Evolutionary conservation across 495 filamentous ascomycete genomes (phyloP), one percentile per base, ranked within the genome.

Genomic region (Hypoxylon cercidicola): DNA sequence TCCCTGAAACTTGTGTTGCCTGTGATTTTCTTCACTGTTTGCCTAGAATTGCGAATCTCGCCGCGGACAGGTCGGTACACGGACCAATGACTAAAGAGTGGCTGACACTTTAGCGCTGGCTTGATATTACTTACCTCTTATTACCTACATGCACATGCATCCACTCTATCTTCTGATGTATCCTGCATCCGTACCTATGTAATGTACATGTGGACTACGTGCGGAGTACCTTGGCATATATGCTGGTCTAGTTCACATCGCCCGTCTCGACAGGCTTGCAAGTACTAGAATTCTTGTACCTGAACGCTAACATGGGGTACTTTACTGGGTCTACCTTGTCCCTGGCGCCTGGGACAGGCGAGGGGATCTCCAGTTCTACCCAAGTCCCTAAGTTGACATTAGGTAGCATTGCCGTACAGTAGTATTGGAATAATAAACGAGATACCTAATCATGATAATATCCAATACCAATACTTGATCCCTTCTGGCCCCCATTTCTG

Each of bases 341-440:
- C 46, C 47, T 50, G 49, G 53, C 4, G 30, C 9, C 30, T 32
- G 3, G 30, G 30, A 10, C 7, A 19, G 40, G 40, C n/a, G 23
- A 16, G 60, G 40, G 65, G 60, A 64, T 64, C 65, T 68, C 55
- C 55, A 68, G 51, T 50, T 35, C 46, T 55, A 51, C 49, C 34
- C 35, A 68, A 56, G 30, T 32, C 34, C 15, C 37, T 15, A 40
- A 43, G 40, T 43, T 43, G 40, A 43, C 40, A 9, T 19, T 18
- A 43, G 40, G 49, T 55, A 48, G 54, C 54, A 63, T 49, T 52
- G 32, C 25, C 12, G 55, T 60, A 63, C 51, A 39, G 65, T 68
- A 59, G 55, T 19, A 64, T 53, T 59, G 64, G 19, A 62, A 67
- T 67, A 62, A 67, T 67, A 67, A 67, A 67, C 64, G 64, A 67